Base-by-base conservation (phyloP, 176 grass and related monocot genomes). In the Lolium multiflorum region DNA sequence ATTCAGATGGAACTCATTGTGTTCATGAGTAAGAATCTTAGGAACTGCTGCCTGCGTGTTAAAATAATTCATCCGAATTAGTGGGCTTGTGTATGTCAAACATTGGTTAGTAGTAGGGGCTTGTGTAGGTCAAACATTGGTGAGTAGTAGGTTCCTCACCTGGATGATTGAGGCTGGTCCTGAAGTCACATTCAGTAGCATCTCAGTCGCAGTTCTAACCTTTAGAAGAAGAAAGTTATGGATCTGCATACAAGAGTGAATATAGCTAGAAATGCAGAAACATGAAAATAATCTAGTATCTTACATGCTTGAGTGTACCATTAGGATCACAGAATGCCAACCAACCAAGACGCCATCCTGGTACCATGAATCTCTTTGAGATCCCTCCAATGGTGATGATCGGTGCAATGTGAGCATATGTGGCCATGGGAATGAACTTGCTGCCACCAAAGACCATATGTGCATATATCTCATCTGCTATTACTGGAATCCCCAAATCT, bases 311-410 rank as follows among this genome's bases (percentile, higher is more conserved):
- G 58, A 98, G 81, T 61, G 88, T 26, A 26, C 86, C 86, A 64
- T 49, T 74, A 58, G 91, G 96, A 52, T 98, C 96, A 51, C 90
- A 92, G 26, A 96, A 89, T 59, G 96, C 92, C 22, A 98, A 44
- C 96, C 96, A 98, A 62, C 96, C 96, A 31, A 95, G 92, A 46
- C 94, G 93, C 96, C 93, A 95, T 61, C 93, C 96, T 60, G 96
- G 96, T 14, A 98, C 44, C 93, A 98, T 92, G 87, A 89, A 94
- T n/a, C 90, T 92, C 50, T 98, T 98, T 11, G 97, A 96, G 79
- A 98, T 64, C 20, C 88, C 79, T 84, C 97, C 93, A 6, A 96
- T 91, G 24, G n/a, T 94, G 69, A 98, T 90, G 38, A 98, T 73
- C 1, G 94, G 92, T 6, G 90, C 54, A 44, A 96, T 71, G 58